A percentile compares a stretch with the other conserved stretches of the same genome.
Evolutionary conservation across 371 early-diverging fungal genomes (phyloP).

Genomic region (Mortierella sp.): DNA sequence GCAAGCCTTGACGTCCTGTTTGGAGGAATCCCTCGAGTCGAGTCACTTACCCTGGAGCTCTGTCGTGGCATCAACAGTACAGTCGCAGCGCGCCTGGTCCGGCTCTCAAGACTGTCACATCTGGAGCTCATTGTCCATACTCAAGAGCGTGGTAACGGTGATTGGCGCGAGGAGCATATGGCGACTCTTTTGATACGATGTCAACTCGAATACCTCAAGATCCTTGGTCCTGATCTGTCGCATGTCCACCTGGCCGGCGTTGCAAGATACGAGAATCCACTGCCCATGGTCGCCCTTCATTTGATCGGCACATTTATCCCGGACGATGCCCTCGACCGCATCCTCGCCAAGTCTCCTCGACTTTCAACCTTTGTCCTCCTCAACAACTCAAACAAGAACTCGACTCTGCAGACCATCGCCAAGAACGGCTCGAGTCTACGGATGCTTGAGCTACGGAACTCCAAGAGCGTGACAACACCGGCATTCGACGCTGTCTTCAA

Average conservation of each 20-base stretch:
- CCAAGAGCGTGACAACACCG: slow-evolving; percentile 32
- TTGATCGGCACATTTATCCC: slow-evolving; percentile 36
- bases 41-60: slow-evolving; percentile 22
- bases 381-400: slow-evolving; percentile 37
- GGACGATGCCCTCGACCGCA: slow-evolving; percentile 23
- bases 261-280: not conserved
- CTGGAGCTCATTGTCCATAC: slow-evolving; percentile 36
- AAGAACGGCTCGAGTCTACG: slow-evolving; percentile 20
- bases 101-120: slow-evolving; percentile 22
- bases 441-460: slow-evolving; percentile 31
- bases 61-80: slow-evolving; percentile 42
- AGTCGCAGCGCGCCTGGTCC: slow-evolving; percentile 20
- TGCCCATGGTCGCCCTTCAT: slow-evolving; percentile 15
- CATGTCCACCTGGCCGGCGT: slow-evolving; percentile 35
- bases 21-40: slow-evolving; percentile 30
- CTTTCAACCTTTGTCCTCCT: slow-evolving; percentile 25
- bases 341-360: slow-evolving; percentile 28
- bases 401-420: slow-evolving; percentile 37
- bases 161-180: slow-evolving; percentile 49
- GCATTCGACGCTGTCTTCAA: slow-evolving; percentile 41
- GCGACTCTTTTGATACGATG: slow-evolving; percentile 27
- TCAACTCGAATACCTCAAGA: slow-evolving; percentile 15
- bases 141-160: slow-evolving; percentile 41
- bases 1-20: slow-evolving; percentile 37
- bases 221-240: slow-evolving; percentile 39